Percentiles rank a stretch among this genome's conserved stretches.
These are phyloP conservation scores for Rhizopogon roseolus DNA, from an alignment of 768 basidiomycete species.

Conservation along the genomic window DNA sequence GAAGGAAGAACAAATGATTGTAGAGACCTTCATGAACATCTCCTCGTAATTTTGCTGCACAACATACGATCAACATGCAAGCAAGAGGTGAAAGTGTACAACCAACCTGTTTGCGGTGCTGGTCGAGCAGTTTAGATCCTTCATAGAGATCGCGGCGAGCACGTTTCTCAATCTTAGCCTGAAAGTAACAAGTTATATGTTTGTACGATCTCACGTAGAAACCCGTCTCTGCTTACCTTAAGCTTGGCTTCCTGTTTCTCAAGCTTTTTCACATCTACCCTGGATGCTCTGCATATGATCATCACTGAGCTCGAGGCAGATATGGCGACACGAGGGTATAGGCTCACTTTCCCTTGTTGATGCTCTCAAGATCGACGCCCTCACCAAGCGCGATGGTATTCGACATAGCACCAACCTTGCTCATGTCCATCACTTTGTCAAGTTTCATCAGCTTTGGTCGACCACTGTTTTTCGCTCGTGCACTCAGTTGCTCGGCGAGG, in stretches of 20 bases:
- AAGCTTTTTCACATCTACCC: slow-evolving; percentile 91
- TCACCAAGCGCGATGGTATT: slow-evolving; percentile 75
- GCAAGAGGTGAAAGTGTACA: background rate
- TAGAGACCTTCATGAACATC: slow-evolving; percentile 89
- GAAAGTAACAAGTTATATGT: slow-evolving; percentile 2
- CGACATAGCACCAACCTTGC: slow-evolving; percentile 70
- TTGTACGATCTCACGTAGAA: background rate
- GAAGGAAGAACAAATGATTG: background rate
- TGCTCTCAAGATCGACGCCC: slow-evolving; percentile 86
- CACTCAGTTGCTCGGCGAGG: slow-evolving; percentile 59
- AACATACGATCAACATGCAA: slow-evolving; percentile 2
- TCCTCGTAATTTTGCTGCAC: slow-evolving; percentile 93
- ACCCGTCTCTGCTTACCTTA: slow-evolving; percentile 40
- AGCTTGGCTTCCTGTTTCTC: slow-evolving; percentile 98
- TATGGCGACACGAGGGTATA: slow-evolving; percentile 4
- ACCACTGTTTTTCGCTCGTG: slow-evolving; percentile 51
- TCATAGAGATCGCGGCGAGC: slow-evolving; percentile 87
- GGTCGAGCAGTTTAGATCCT: slow-evolving; percentile 91
- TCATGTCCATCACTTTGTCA: slow-evolving; percentile 87
- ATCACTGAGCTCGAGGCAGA: slow-evolving; percentile 1
- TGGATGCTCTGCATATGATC: slow-evolving; percentile 59
- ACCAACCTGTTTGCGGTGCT: slow-evolving; percentile 81
- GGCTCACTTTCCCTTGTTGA: slow-evolving; percentile 88
- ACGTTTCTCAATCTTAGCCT: slow-evolving; percentile 99
- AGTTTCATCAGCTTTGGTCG: slow-evolving; percentile 69